These are phyloP conservation scores for Cyberlindnera subsufficiens DNA, from an alignment of 805 yeast genomes.

Conservation along the genomic window DNA sequence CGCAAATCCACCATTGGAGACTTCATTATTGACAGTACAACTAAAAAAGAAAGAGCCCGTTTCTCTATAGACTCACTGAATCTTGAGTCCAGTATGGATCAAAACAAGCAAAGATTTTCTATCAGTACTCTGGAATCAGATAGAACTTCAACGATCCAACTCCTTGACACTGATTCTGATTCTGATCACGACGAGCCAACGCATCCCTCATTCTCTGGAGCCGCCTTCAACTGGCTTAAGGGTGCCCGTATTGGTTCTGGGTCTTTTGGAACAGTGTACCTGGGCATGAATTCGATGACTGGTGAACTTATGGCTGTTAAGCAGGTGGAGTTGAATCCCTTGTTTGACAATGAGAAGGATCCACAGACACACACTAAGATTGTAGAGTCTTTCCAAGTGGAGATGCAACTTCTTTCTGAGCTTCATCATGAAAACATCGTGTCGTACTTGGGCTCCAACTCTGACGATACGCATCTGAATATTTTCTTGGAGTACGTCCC, in stretches of 20 bases:
- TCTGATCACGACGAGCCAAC: slow-evolving; percentile 6
- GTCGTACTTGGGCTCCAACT: slow-evolving; percentile 82
- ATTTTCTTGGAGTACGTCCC: slow-evolving; percentile 78
- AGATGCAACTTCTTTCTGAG: slow-evolving; percentile 70
- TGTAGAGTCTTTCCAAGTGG: slow-evolving; percentile 79
- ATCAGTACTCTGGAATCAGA: slow-evolving; percentile 18
- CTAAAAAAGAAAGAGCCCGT: slow-evolving; percentile 46
- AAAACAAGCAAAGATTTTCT: slow-evolving; percentile 21
- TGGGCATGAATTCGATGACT: slow-evolving; percentile 86
- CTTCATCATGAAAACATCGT: slow-evolving; percentile 90
- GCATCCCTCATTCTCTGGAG: slow-evolving; percentile 25
- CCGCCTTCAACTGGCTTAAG: slow-evolving; percentile 83
- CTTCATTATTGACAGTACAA: slow-evolving; percentile 48
- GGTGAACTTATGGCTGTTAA: slow-evolving; percentile 98
- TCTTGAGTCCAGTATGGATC: slow-evolving; percentile 26
- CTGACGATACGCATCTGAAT: slow-evolving; percentile 64
- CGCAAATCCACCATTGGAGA: slow-evolving; percentile 56
- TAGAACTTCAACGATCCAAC: slow-evolving; percentile 21
- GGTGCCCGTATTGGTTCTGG: slow-evolving; percentile 95
- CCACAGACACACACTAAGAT: slow-evolving; percentile 40
- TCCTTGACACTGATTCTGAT: slow-evolving; percentile 22
- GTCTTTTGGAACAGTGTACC: slow-evolving; percentile 86
- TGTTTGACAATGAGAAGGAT: slow-evolving; percentile 23
- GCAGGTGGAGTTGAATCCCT: slow-evolving; percentile 69
- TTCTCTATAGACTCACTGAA: slow-evolving; percentile 26